Percentiles rank a stretch among this genome's conserved stretches.
phyloP scores from a whole-genome alignment of 78 protist species.

The Tieghemostelium lacteum region DNA sequence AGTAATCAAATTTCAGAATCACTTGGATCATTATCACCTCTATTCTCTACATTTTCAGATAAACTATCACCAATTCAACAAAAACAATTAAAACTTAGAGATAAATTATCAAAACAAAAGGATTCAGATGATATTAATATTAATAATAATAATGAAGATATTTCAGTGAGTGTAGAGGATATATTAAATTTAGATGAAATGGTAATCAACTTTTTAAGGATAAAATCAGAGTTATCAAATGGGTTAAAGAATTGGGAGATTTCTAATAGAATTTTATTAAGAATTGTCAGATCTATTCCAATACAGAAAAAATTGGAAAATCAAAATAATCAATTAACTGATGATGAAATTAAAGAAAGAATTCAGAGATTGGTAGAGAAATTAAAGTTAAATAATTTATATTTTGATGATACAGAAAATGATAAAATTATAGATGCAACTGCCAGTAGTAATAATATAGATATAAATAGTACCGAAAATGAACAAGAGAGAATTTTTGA shows the following conservation, averaged over 20 bases:
- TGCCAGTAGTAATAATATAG: too few species aligned
- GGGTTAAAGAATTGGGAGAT: conserved; percentile 30
- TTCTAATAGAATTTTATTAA: conserved; percentile 11
- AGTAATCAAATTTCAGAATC: conserved; percentile 25
- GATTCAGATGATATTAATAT: background rate
- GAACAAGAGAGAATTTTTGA: background rate
- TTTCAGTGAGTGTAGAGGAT: background rate
- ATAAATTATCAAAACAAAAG: background rate
- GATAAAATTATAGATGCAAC: background rate
- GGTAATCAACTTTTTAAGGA: conserved; percentile 13
- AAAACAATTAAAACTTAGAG: background rate
- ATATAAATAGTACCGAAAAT: too few species aligned
- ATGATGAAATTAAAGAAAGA: conserved; percentile 15
- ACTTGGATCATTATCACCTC: background rate
- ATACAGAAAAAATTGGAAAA: background rate
- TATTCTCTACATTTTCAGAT: background rate
- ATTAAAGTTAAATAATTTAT: background rate
- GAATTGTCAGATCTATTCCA: conserved; percentile 33
- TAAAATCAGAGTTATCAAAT: conserved; percentile 1
- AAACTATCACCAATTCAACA: background rate
- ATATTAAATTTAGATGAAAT: conserved; percentile 17
- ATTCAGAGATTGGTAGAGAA: background rate
- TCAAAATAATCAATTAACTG: background rate
- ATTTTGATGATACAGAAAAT: background rate
- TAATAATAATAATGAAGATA: background rate